Evolutionary conservation across 371 early-diverging fungal genomes (phyloP).

Genomic region (Circinella umbellata): DNA sequence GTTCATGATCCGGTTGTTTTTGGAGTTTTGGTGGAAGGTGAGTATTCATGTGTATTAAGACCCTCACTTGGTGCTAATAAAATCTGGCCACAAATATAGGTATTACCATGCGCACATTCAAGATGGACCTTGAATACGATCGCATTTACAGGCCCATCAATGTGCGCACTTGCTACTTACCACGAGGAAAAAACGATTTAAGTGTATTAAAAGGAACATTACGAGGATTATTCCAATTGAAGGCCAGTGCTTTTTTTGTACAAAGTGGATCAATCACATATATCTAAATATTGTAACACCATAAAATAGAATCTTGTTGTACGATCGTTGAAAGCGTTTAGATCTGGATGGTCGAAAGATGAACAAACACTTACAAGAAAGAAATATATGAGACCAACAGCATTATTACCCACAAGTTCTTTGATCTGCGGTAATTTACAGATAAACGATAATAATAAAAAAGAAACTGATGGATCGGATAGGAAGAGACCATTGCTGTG

Average conservation of each 20-base stretch:
- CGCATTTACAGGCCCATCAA: not conserved
- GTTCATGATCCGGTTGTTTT: not conserved
- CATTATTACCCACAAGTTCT: too few relatives aligned
- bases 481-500: too few relatives aligned
- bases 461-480: too few relatives aligned
- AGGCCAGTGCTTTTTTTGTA: not conserved
- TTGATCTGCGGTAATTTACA: too few relatives aligned
- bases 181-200: not conserved
- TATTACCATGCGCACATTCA: not conserved
- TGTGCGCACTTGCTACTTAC: not conserved
- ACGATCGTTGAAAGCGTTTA: too few relatives aligned
- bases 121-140: not conserved
- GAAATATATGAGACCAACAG: too few relatives aligned
- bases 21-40: slow-evolving; percentile 5
- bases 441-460: too few relatives aligned
- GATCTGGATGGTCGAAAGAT: too few relatives aligned
- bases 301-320: too few relatives aligned
- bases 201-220: not conserved
- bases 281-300: too few relatives aligned
- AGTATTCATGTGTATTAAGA: not conserved
- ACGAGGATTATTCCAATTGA: not conserved
- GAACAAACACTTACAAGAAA: too few relatives aligned
- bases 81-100: not conserved
- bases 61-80: not conserved
- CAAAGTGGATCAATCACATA: too few relatives aligned